These are phyloP conservation scores for Corymbia maculata DNA, from an alignment of 345 rosid genomes.

Conservation along the genomic window DNA sequence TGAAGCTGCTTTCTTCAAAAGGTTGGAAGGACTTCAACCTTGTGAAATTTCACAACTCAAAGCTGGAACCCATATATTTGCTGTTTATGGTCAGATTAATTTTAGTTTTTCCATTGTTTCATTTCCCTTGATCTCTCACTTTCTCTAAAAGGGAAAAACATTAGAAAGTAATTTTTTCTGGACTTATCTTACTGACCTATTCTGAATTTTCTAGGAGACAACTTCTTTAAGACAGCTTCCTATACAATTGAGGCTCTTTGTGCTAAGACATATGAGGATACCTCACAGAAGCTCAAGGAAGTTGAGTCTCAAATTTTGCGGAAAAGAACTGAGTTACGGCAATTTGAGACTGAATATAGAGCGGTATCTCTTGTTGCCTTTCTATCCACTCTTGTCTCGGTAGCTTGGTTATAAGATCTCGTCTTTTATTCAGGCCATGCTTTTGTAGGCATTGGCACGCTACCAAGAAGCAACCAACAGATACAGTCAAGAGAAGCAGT, in stretches of 20 bases:
- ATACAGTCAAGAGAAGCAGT: conserved; percentile 86
- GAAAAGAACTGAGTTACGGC: conserved; percentile 91
- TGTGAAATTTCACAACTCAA: conserved; percentile 90
- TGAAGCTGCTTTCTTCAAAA: conserved; percentile 93
- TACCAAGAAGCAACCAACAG: conserved; percentile 95
- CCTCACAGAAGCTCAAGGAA: conserved; percentile 74
- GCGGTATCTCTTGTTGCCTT: conserved; percentile 28
- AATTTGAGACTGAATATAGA: conserved; percentile 94
- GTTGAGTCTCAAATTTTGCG: conserved; percentile 79
- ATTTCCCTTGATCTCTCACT: background rate
- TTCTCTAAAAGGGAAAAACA: background rate
- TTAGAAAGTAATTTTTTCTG: background rate
- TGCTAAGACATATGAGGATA: conserved; percentile 73
- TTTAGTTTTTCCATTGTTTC: background rate
- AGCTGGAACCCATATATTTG: conserved; percentile 98
- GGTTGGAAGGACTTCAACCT: conserved; percentile 99
- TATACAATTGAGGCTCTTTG: conserved; percentile 98
- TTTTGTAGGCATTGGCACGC: conserved; percentile 81
- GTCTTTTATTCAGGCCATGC: background rate
- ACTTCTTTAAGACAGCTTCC: conserved; percentile 89
- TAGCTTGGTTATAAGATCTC: background rate
- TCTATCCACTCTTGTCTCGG: background rate
- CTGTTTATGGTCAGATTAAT: conserved; percentile 76
- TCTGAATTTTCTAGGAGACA: conserved; percentile 59
- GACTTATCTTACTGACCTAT: background rate